Conservation (phyloP, 2,329 filamentous ascomycete species). For the Fusarium nodosum region DNA sequence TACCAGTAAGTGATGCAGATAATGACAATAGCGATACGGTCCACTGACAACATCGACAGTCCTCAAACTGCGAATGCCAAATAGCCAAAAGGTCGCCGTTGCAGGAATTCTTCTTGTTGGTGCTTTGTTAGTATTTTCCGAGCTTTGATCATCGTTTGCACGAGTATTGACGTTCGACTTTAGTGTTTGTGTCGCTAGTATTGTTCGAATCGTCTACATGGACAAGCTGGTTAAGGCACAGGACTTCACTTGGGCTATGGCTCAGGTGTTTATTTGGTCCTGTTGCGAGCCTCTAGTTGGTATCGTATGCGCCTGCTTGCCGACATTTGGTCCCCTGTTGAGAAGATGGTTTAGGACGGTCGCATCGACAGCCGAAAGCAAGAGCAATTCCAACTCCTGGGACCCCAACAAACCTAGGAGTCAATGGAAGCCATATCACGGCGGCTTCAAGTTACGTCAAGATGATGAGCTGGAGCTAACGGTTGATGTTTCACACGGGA, state of each 20-base stretch:
- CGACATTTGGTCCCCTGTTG: slow-evolving; percentile 3
- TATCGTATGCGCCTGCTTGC: slow-evolving; percentile 4
- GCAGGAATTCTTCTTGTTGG: slow-evolving; percentile 8
- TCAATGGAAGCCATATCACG: slow-evolving; percentile 8
- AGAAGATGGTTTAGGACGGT: slow-evolving; percentile 5
- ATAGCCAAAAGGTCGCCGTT: neutral
- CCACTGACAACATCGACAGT: neutral
- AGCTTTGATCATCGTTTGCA: fast-evolving
- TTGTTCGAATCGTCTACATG: slow-evolving; percentile 12
- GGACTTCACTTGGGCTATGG: slow-evolving; percentile 12
- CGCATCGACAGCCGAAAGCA: neutral
- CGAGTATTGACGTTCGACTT: neutral
- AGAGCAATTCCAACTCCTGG: neutral
- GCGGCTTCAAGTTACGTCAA: neutral
- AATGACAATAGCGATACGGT: fast-evolving
- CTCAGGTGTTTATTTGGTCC: slow-evolving; percentile 10
- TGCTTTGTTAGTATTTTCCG: neutral
- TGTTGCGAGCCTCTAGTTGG: slow-evolving; percentile 2
- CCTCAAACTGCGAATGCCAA: slow-evolving; percentile 7
- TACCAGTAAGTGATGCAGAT: neutral
- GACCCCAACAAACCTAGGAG: slow-evolving; percentile 4
- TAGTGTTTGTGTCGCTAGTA: slow-evolving; percentile 10
- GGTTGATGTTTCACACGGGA: neutral
- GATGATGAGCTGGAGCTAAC: slow-evolving; percentile 13
- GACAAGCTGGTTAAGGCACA: neutral